Evolutionary conservation across 2,329 filamentous ascomycete genomes (phyloP).

Genomic region (Neofusicoccum sp.): DNA sequence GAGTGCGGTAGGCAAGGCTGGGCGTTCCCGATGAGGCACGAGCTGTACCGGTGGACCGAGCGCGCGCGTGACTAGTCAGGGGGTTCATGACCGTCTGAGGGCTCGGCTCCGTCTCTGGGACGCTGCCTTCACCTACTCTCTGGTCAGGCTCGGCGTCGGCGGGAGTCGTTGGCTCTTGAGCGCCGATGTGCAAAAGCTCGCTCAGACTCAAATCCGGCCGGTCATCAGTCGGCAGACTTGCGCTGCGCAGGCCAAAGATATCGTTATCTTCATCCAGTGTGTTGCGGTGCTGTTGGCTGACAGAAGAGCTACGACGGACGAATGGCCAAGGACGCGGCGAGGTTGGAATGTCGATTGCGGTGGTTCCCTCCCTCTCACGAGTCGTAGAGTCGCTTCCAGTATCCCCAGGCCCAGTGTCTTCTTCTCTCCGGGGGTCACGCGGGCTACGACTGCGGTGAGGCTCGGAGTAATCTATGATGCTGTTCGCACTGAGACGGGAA

Average conservation of each 20-base stretch:
- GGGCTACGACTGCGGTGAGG: constrained; percentile 35
- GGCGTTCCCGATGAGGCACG: background rate
- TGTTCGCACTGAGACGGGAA: constrained; percentile 88
- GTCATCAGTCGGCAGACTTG: constrained; percentile 66
- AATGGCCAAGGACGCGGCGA: constrained; percentile 59
- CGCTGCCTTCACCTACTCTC: background rate
- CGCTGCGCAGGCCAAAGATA: constrained; percentile 62
- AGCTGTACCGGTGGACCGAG: constrained; percentile 9
- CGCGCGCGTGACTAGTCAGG: background rate
- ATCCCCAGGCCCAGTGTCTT: constrained; percentile 15
- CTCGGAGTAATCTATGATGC: constrained; percentile 67
- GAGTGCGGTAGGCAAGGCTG: constrained; percentile 13
- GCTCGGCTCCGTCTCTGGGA: constrained; percentile 2
- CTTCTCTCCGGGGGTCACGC: constrained; percentile 19
- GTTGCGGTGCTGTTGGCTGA: constrained; percentile 60
- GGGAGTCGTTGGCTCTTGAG: background rate
- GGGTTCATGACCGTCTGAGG: constrained; percentile 5
- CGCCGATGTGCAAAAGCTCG: constrained; percentile 47
- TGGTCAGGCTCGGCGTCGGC: background rate
- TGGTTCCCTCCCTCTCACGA: constrained; percentile 43
- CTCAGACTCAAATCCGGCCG: constrained; percentile 65
- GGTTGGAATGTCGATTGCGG: constrained; percentile 70
- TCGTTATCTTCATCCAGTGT: constrained; percentile 64
- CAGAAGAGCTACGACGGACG: constrained; percentile 64
- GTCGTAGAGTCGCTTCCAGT: constrained; percentile 25